Evolutionary conservation across 1,284 basidiomycete genomes (phyloP), one percentile per base, ranked within the genome.

Genomic region (Pseudozyma tsukubaensis): DNA sequence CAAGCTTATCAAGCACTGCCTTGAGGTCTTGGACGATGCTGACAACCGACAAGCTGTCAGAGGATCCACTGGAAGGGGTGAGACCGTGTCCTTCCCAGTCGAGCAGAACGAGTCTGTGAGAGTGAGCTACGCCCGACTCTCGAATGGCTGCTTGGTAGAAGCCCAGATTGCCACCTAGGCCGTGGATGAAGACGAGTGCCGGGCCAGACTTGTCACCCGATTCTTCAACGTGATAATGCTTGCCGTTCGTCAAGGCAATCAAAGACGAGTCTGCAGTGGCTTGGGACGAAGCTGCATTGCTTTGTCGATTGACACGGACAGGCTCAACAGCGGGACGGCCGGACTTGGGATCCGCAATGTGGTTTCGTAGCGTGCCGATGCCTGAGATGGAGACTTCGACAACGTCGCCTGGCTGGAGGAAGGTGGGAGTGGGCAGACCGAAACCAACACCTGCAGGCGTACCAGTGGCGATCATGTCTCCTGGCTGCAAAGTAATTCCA

Each of bases 391-490:
- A 54, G 39, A 54, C 51, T 21, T 54, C 51, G 29, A 54, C 51
- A 10, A 54, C 51, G 40, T 54, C 51, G n/a, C 37, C 51, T 14
- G n/a, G 35, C 40, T 54, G n/a, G 18, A 54, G n/a, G 21, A 54
- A 54, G n/a, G 39, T 24, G 19, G 51, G 51, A 42, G 51, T 36
- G 19, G 36, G 13, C 29, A 54, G 19, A 24, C 51, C 51, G 18
- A 54, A 42, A 16, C 51, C 51, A 9, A 54, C 51, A 42, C 51
- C 51, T 42, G 51, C 51, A 32, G 51, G 51, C n/a, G 51, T 54
- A 16, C 51, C 51, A 1, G 51, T 42, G 9, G 51, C 51, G 8
- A 54, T 42, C 40, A 54, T 39, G 37, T 54, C 51, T 16, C 51
- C 51, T 19, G 51, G 51, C 24, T 54, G 51, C 11, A 54, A 39